Conservation (phyloP, 805 yeast genomes). For the Candida parachauliodes region DNA sequence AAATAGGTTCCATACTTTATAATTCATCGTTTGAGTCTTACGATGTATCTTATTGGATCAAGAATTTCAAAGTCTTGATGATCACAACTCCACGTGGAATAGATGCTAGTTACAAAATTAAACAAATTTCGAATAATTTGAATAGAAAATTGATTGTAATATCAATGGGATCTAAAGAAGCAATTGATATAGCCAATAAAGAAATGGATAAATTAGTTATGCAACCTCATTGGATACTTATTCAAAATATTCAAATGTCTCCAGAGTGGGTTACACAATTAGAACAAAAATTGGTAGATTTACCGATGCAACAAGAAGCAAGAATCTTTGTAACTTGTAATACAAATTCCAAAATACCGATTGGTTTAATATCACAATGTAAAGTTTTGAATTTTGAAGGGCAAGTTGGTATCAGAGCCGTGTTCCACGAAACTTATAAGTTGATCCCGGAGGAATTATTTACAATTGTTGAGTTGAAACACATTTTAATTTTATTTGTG, state of each 20-base stretch:
- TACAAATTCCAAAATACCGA: conserved; percentile 46
- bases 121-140: conserved; percentile 34
- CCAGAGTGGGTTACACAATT: conserved; percentile 56
- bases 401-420: conserved; percentile 53
- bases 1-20: conserved; percentile 5
- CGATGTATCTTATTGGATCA: conserved; percentile 28
- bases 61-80: conserved; percentile 35
- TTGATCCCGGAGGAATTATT: conserved; percentile 15
- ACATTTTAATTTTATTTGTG: conserved; percentile 50
- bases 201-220: conserved; percentile 45
- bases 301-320: conserved; percentile 31
- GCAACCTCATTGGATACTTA: conserved; percentile 65
- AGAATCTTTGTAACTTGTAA: conserved; percentile 66
- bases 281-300: conserved; percentile 41
- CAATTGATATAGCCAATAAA: conserved; percentile 51
- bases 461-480: conserved; percentile 38
- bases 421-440: conserved; percentile 38
- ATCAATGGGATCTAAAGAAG: conserved; percentile 76
- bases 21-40: conserved; percentile 25
- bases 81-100: conserved; percentile 54
- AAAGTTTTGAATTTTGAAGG: conserved; percentile 60
- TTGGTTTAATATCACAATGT: conserved; percentile 51
- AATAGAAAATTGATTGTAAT: conserved; percentile 36
- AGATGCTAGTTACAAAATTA: conserved; percentile 62
- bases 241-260: conserved; percentile 81